These are phyloP conservation scores for Mycena belliarum DNA, from an alignment of 768 basidiomycete genomes.

Conservation along the genomic window DNA sequence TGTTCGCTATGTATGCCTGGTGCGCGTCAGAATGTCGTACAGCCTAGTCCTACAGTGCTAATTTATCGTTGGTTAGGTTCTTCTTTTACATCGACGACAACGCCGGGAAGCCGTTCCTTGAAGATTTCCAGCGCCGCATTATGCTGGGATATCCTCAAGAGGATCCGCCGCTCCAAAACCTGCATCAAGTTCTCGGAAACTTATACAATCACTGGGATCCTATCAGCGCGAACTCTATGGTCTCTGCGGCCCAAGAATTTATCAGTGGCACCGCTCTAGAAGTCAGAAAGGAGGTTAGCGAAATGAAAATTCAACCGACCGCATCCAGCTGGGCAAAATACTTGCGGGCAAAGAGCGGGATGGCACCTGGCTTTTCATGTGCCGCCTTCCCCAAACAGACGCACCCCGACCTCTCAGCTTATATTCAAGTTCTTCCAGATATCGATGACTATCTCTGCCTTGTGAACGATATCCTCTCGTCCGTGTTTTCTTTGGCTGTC, in stretches of 20 bases:
- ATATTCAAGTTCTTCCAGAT: neutral
- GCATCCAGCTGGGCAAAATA: neutral
- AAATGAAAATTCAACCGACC: neutral
- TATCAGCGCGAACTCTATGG: neutral
- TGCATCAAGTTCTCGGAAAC: neutral
- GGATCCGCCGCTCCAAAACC: neutral
- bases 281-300: neutral
- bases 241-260: neutral
- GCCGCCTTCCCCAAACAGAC: neutral
- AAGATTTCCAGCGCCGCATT: neutral
- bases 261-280: neutral
- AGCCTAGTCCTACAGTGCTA: neutral
- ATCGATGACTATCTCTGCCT: neutral
- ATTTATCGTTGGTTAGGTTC: neutral
- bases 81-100: neutral
- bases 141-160: neutral
- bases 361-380: neutral
- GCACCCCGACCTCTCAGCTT: neutral
- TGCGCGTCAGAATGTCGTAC: neutral
- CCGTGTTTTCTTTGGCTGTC: too few relatives aligned
- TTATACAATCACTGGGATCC: neutral
- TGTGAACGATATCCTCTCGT: conserved; percentile 5
- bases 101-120: neutral
- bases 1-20: neutral
- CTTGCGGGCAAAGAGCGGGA: neutral